A percentile compares a stretch with the other conserved stretches of the same genome.
Evolutionary conservation across 1,284 basidiomycete genomes (phyloP).

Genomic region (Blastosporella zonata): DNA sequence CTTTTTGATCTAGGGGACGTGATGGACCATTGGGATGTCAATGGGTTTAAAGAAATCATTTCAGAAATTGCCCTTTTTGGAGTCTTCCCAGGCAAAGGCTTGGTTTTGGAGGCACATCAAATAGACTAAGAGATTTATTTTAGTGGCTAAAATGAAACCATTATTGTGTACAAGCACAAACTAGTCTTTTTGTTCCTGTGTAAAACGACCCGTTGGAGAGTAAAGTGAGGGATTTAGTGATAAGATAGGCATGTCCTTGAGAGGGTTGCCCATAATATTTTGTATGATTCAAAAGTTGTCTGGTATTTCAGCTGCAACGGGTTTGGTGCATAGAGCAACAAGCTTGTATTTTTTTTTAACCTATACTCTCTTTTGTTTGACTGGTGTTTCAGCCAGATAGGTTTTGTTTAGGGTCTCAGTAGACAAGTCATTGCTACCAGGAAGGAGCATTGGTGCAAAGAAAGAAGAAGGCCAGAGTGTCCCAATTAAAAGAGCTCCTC

Average conservation of each 20-base stretch:
- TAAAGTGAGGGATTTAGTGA: conserved; percentile 18
- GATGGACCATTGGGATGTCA: conserved; percentile 30
- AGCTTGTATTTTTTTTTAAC: conserved; percentile 35
- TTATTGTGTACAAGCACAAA: conserved; percentile 1
- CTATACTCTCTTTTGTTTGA: neutral
- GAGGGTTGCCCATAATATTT: conserved; percentile 32
- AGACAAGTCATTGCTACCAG: no score
- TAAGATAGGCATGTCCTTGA: conserved; percentile 26
- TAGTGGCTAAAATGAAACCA: conserved; percentile 16
- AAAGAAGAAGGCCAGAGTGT: no score
- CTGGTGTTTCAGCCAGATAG: no score
- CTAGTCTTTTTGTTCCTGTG: conserved; percentile 6
- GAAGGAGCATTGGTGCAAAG: neutral
- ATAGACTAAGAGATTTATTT: conserved; percentile 19
- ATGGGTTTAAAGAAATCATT: conserved; percentile 34
- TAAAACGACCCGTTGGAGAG: conserved; percentile 19
- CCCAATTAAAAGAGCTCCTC: no score
- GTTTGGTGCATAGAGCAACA: conserved; percentile 28
- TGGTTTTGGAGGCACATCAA: conserved; percentile 17
- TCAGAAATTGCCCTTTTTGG: conserved; percentile 30
- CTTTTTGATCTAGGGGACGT: conserved; percentile 32
- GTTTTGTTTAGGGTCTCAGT: no score
- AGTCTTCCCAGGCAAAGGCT: conserved; percentile 32
- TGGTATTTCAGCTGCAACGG: conserved; percentile 25
- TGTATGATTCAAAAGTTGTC: conserved; percentile 30